Base-by-base conservation (phyloP, 2,329 filamentous ascomycete species). In the Beauveria rudraprayagi region DNA sequence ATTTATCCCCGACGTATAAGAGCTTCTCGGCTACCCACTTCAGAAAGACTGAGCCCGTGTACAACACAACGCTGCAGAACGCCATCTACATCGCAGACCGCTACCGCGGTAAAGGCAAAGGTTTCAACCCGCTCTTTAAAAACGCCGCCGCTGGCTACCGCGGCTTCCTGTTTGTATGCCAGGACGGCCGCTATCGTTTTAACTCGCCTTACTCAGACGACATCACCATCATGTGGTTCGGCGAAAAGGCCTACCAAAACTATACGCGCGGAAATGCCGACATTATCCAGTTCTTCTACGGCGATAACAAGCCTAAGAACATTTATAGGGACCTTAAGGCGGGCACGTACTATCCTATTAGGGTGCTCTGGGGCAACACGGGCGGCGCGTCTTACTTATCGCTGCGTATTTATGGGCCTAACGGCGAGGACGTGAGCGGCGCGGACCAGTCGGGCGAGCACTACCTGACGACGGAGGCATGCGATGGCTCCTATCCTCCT, bases 191-290 rank as follows among this genome's bases (percentile, higher is more conserved):
- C 19, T 63, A 62, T 41, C 26, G 22, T 7, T 62, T 63, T 22
- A 53, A 53, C 34, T 63, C 62, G 48, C 52, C 60, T 5, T 62
- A 61, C 55, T 62, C 60, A 17, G 62, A 63, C 44, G 62, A 63
- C 34, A 63, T 63, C 40, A 63, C 62, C 30, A 44, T 63, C 26
- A 52, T 63, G 60, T 62, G 62, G 60, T 63, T 63, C 34, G 62
- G 62, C 44, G 46, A 16, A 6, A 57, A 53, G 46, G 62, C 60
- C 2, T 56, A 56, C 51, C 11, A 34, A 5, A 34, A 44, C 41
- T 62, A 56, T 44, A 54, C 60, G 14, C 44, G 62, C 34, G 56
- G 51, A 3, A 63, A 63, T 17, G 56, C 62, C 28, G 62, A 62
- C 47, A 63, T 62, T 28, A 57, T 56, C 46, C 62, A 63, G 56